phyloP scores from a whole-genome alignment of 768 basidiomycete genomes.

The Trametes cubensis region DNA sequence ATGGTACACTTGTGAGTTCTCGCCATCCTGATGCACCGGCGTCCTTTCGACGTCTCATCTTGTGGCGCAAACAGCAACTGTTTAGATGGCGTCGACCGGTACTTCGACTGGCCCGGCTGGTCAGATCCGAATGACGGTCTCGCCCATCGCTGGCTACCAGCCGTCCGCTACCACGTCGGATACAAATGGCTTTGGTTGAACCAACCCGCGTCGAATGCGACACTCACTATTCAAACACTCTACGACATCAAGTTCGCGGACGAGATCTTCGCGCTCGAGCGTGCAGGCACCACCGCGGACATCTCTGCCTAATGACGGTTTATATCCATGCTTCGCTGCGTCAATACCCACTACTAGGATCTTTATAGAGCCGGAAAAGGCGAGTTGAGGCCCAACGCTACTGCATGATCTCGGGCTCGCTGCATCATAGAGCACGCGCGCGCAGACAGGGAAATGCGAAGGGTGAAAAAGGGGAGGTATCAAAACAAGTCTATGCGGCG shows the following conservation, averaged over 20 bases:
- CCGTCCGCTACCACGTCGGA: conserved; percentile 48
- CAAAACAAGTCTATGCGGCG: conserved; percentile 16
- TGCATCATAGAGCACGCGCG: background rate
- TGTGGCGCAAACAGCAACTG: conserved; percentile 40
- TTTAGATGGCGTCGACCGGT: conserved; percentile 43
- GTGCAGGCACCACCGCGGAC: background rate
- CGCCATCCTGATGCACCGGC: background rate
- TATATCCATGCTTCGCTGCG: background rate
- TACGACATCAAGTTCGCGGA: conserved; percentile 45
- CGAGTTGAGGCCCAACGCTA: no score
- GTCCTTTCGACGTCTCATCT: conserved; percentile 19
- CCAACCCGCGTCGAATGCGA: conserved; percentile 27
- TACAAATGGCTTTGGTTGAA: conserved; percentile 58
- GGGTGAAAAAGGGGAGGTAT: conserved; percentile 15
- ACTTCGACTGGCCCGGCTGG: conserved; percentile 52
- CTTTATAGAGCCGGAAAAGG: no score
- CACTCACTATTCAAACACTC: conserved; percentile 39
- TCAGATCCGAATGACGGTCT: conserved; percentile 43
- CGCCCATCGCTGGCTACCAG: conserved; percentile 46
- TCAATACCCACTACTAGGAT: no score
- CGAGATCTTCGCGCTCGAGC: conserved; percentile 33
- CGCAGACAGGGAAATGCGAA: conserved; percentile 4
- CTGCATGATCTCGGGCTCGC: no score
- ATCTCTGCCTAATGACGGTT: background rate
- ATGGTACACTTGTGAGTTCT: conserved; percentile 52